phyloP scores from a whole-genome alignment of 2,329 filamentous ascomycete genomes.

The Colletotrichum graminicola region DNA sequence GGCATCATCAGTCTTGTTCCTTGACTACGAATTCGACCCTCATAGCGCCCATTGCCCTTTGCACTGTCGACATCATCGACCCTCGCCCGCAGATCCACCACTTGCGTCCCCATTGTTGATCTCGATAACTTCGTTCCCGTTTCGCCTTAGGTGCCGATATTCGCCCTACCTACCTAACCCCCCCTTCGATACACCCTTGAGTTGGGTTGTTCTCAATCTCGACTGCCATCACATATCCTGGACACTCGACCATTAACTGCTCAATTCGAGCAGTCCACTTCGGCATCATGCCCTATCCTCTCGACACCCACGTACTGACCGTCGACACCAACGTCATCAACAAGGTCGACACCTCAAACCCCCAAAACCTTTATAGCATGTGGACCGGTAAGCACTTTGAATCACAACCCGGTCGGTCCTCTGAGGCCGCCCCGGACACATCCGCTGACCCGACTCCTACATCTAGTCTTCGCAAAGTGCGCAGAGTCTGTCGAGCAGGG shows the following conservation, averaged over 20 bases:
- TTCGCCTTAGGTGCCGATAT: slow-evolving; percentile 34
- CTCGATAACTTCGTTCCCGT: slow-evolving; percentile 2
- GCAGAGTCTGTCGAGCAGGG: slow-evolving; percentile 95
- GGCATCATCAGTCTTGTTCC: slow-evolving; percentile 2
- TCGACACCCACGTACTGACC: slow-evolving; percentile 88
- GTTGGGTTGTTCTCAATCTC: slow-evolving; percentile 42
- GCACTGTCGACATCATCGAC: slow-evolving; percentile 21
- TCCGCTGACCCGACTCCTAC: slow-evolving; percentile 18
- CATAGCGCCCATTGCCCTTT: neutral
- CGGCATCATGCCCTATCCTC: slow-evolving; percentile 81
- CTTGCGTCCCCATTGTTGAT: slow-evolving; percentile 9
- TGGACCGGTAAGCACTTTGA: slow-evolving; percentile 83
- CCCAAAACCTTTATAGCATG: slow-evolving; percentile 94
- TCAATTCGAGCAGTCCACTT: slow-evolving; percentile 53
- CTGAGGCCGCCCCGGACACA: slow-evolving; percentile 46
- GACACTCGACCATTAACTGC: slow-evolving; percentile 45
- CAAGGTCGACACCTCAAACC: slow-evolving; percentile 93
- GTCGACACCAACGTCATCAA: slow-evolving; percentile 93
- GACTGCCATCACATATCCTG: slow-evolving; percentile 44
- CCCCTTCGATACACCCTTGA: neutral
- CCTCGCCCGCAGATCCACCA: slow-evolving; percentile 4
- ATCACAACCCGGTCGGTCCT: slow-evolving; percentile 10
- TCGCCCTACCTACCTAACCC: neutral
- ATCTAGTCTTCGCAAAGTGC: slow-evolving; percentile 89
- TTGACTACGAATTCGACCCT: slow-evolving; percentile 13